Percentiles rank a stretch among this genome's conserved stretches.
Evolutionary conservation across 2,329 filamentous ascomycete genomes (phyloP).

Genomic region (Monilinia vaccinii-corymbosi): DNA sequence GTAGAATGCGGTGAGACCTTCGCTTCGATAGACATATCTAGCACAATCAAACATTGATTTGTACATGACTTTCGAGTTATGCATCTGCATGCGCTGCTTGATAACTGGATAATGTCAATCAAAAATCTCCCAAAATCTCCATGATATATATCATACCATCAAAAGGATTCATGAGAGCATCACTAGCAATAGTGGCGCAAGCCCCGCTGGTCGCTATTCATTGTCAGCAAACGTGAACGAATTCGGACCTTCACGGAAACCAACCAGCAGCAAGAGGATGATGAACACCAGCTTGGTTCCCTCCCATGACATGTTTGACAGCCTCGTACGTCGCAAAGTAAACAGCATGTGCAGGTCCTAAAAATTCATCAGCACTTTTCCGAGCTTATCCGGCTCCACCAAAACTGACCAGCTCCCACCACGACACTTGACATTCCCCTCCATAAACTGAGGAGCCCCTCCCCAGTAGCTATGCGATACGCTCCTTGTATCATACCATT

Average conservation of each 20-base stretch:
- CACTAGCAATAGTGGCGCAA: slow-evolving; percentile 90
- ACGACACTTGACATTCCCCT: slow-evolving; percentile 94
- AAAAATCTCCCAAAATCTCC: not conserved
- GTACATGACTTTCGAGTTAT: slow-evolving; percentile 82
- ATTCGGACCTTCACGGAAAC: slow-evolving; percentile 22
- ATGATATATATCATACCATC: slow-evolving; percentile 55
- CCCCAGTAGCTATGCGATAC: slow-evolving; percentile 80
- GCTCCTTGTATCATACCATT: slow-evolving; percentile 87
- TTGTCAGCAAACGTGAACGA: slow-evolving; percentile 29
- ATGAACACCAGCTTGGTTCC: slow-evolving; percentile 78
- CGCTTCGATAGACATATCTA: slow-evolving; percentile 73
- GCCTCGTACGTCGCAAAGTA: slow-evolving; percentile 98
- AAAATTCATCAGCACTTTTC: slow-evolving; percentile 23
- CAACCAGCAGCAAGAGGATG: slow-evolving; percentile 88
- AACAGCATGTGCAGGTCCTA: slow-evolving; percentile 91
- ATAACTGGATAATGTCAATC: slow-evolving; percentile 56
- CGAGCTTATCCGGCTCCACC: not conserved
- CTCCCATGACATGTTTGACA: slow-evolving; percentile 92
- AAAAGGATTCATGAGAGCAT: slow-evolving; percentile 98
- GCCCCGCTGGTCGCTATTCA: slow-evolving; percentile 77
- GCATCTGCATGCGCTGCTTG: slow-evolving; percentile 98
- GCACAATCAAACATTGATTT: slow-evolving; percentile 82
- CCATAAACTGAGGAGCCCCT: slow-evolving; percentile 90
- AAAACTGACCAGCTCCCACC: slow-evolving; percentile 72
- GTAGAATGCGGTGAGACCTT: slow-evolving; percentile 90